Evolutionary conservation across 2,329 filamentous ascomycete genomes (phyloP), one percentile per base, ranked within the genome.

Genomic region (Tolypocladium cylindrosporum): DNA sequence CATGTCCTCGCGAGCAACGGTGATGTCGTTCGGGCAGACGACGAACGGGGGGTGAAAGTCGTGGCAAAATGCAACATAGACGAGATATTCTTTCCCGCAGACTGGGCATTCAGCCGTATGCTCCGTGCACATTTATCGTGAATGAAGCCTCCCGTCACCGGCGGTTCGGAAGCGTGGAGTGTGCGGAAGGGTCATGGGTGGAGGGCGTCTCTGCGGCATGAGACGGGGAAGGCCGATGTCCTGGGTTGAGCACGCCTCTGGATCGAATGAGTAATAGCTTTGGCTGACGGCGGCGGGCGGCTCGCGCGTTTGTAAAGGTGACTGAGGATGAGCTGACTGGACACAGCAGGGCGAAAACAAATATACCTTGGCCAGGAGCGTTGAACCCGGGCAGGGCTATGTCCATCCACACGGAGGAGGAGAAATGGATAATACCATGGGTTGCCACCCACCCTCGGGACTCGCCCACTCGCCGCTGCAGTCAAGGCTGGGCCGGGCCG

Each of bases 51-150:
- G 79, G 63, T 77, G 79, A 61, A 77, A 80, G 54, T 74, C 66
- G 62, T 71, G 71, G 66, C 82, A 85, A 64, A 84, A 83, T 64
- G 77, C 74, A 72, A 84, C 77, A 74, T 79, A 84, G 67, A 82
- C 69, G 65, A 84, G 75, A 69, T 84, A 83, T 64, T 76, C 73
- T 72, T 81, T 83, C 74, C 80, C 76, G 75, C 81, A 84, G 66
- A 80, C 81, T 74, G 77, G 78, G 76, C 82, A 84, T 69, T 76
- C 72, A 67, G 78, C 77, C 64, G 72, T 77, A 72, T 83, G 72
- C 78, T 82, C 79, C 69, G 72, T 77, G 76, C 82, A 84, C 81
- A 84, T 84, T 77, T 82, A 83, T 69, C 67, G 65, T 66, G 64
- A 74, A 40, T 61, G 43, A 50, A 54, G 57, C 52, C 36, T 56